Evolutionary conservation across 202 grass and related monocot species (phyloP).

Genomic region (Sporobolus alterniflorus): DNA sequence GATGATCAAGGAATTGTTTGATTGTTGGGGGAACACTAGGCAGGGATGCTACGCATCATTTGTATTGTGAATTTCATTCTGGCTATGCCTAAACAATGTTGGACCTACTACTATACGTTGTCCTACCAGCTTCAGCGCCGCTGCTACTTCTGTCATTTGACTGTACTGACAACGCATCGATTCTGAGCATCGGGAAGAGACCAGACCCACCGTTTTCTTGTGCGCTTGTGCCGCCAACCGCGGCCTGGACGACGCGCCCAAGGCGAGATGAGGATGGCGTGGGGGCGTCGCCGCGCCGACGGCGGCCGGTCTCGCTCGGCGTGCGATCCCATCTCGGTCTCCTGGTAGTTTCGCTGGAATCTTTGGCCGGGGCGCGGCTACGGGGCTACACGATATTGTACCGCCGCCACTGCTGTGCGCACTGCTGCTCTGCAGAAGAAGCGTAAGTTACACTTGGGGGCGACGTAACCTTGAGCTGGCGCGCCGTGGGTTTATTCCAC

Average conservation of each 20-base stretch:
- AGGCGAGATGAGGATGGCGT: constrained; percentile 12
- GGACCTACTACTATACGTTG: constrained; percentile 8
- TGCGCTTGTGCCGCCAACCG: neutral
- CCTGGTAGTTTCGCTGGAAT: constrained; percentile 4
- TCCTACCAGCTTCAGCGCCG: neutral
- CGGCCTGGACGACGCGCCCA: constrained; percentile 44
- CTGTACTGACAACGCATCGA: neutral
- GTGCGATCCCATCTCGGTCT: constrained; percentile 42
- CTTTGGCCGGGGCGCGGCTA: constrained; percentile 35
- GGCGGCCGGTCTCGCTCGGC: constrained; percentile 40
- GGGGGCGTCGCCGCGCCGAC: constrained; percentile 1
- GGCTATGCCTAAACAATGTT: neutral
- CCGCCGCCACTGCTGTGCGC: neutral
- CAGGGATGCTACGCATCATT: constrained; percentile 7
- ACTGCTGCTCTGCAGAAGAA: neutral
- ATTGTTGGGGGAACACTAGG: neutral
- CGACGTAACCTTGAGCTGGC: neutral
- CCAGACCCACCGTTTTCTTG: constrained; percentile 28
- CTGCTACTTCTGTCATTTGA: constrained; percentile 15
- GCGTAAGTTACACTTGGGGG: constrained; percentile 20
- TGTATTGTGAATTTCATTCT: constrained; percentile 27
- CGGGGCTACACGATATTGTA: constrained; percentile 1
- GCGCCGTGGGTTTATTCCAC: constrained; percentile 49
- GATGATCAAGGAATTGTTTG: neutral
- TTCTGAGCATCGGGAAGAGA: too few species aligned